A percentile compares a stretch with the other conserved stretches of the same genome.
These are phyloP conservation scores for Phytophthora fragariae DNA, from an alignment of 352 stramenopile species.

Conservation along the genomic window DNA sequence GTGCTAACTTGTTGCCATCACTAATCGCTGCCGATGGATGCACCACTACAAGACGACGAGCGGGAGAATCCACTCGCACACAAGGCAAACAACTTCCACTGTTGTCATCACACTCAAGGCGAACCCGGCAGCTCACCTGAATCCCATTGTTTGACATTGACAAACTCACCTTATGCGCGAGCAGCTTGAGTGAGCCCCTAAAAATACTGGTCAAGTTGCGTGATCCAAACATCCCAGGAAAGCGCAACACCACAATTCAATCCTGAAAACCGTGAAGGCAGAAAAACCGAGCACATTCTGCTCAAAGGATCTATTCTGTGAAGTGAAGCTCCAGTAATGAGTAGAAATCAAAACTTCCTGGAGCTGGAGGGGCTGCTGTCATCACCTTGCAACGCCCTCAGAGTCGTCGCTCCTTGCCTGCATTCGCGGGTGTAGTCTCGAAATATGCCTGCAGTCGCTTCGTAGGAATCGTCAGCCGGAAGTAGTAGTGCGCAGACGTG, in stretches of 20 bases:
- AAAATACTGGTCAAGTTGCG: slow-evolving; percentile 25
- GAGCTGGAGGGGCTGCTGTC: not conserved
- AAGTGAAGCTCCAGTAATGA: not conserved
- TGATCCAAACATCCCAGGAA: not conserved
- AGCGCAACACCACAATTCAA: not conserved
- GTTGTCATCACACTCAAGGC: slow-evolving; percentile 12
- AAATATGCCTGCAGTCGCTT: slow-evolving; percentile 69
- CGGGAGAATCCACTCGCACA: slow-evolving; percentile 23
- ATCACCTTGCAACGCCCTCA: slow-evolving; percentile 11
- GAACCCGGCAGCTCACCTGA: slow-evolving; percentile 74
- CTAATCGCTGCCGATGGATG: not conserved
- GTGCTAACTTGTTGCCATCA: not conserved
- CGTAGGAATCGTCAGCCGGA: slow-evolving; percentile 54
- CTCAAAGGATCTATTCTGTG: slow-evolving; percentile 12
- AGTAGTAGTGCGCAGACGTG: slow-evolving; percentile 62
- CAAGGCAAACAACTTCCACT: slow-evolving; percentile 1
- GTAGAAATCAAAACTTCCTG: slow-evolving; percentile 17
- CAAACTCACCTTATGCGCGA: not conserved
- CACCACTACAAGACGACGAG: slow-evolving; percentile 8
- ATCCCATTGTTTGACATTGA: slow-evolving; percentile 50
- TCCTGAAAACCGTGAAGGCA: too few relatives aligned
- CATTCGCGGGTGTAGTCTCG: slow-evolving; percentile 49
- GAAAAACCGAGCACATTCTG: slow-evolving; percentile 5
- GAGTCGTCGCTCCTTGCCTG: slow-evolving; percentile 44
- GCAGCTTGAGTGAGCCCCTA: slow-evolving; percentile 7